These are phyloP conservation scores for Colletotrichum melonis DNA, from an alignment of 2,329 filamentous ascomycete genomes.

Conservation along the genomic window DNA sequence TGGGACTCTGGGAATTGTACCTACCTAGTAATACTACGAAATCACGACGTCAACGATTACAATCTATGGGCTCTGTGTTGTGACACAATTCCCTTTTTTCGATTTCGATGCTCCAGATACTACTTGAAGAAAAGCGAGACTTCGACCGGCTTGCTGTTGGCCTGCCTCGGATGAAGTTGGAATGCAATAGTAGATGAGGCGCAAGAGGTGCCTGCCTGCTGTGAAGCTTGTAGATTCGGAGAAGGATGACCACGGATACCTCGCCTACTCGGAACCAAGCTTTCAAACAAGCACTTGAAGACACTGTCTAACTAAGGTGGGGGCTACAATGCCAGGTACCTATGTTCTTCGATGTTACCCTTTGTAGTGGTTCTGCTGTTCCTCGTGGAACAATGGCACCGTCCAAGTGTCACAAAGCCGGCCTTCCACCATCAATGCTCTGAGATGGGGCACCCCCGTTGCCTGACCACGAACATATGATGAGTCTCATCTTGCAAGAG, in stretches of 20 bases:
- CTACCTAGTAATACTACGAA: slow-evolving; percentile 1
- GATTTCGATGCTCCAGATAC: not conserved
- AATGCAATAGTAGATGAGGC: no score
- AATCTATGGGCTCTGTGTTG: not conserved
- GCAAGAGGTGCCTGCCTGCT: not conserved
- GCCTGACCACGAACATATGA: not conserved
- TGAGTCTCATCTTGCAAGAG: not conserved
- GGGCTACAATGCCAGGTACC: not conserved
- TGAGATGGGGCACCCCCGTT: not conserved
- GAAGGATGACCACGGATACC: not conserved
- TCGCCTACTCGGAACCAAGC: not conserved
- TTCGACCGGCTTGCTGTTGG: not conserved
- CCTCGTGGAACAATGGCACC: not conserved
- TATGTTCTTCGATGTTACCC: not conserved
- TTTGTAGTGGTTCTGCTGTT: not conserved
- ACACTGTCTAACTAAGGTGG: not conserved
- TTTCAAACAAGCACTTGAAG: not conserved
- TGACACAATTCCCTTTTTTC: no score
- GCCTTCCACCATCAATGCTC: not conserved
- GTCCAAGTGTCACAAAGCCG: not conserved
- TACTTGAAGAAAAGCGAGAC: not conserved
- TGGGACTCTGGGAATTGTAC: slow-evolving; percentile 1
- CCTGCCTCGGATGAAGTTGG: no score
- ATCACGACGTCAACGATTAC: slow-evolving; percentile 11
- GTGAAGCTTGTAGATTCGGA: not conserved